phyloP scores from a whole-genome alignment of 2,329 filamentous ascomycete genomes.

The Thielaviopsis populi region DNA sequence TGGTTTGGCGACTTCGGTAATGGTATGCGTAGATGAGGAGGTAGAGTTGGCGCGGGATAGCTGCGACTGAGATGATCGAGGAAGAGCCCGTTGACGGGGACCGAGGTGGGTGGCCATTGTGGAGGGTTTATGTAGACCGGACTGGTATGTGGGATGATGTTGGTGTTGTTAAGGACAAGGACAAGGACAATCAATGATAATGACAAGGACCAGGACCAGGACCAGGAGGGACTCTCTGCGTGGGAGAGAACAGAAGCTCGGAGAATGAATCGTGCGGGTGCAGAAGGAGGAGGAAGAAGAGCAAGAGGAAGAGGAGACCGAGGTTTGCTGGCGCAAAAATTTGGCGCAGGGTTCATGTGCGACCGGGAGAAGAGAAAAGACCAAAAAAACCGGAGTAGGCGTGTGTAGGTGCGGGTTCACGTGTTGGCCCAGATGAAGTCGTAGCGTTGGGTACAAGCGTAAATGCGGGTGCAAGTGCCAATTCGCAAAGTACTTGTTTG shows the following conservation, averaged over 20 bases:
- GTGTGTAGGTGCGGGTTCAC: neutral
- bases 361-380: neutral
- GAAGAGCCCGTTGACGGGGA: conserved; percentile 1
- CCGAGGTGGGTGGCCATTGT: conserved; percentile 1
- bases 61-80: neutral
- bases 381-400: neutral
- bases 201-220: too few relatives aligned
- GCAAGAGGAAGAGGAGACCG: too few relatives aligned
- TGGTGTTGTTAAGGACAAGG: too few relatives aligned
- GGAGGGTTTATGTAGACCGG: neutral
- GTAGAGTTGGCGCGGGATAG: neutral
- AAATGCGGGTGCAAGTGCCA: neutral
- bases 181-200: too few relatives aligned
- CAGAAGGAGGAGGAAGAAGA: neutral
- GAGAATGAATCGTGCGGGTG: too few relatives aligned
- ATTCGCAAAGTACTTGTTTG: neutral
- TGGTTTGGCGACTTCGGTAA: conserved; percentile 2
- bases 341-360: neutral
- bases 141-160: neutral
- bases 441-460: neutral
- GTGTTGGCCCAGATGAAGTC: neutral
- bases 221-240: neutral
- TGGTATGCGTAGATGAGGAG: neutral
- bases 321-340: neutral
- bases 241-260: neutral